Evolutionary conservation across 169 alveolate genomes (phyloP).

Genomic region (Eimeria necatrix): DNA sequence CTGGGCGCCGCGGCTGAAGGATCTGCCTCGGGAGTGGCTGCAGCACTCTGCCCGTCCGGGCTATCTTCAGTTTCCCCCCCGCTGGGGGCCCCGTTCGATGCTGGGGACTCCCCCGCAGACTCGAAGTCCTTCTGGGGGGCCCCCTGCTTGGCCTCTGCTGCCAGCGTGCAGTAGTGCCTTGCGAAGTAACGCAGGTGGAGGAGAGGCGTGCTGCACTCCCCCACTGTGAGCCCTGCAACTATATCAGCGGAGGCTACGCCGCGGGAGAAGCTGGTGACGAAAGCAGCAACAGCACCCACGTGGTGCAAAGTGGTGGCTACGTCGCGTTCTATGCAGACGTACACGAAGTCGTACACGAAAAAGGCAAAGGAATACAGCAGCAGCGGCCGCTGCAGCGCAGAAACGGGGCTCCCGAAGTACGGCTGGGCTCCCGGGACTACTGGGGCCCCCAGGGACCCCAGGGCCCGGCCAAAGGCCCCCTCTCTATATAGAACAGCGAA

Average conservation of each 20-base stretch:
- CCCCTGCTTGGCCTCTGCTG: slow-evolving; percentile 8
- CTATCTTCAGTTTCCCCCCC: not conserved
- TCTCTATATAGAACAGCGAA: not conserved
- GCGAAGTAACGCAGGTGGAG: slow-evolving; percentile 81
- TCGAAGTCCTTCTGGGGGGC: not conserved
- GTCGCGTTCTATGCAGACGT: slow-evolving; percentile 52
- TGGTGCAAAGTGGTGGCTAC: slow-evolving; percentile 68
- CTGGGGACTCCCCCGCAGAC: not conserved
- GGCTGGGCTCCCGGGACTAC: not conserved
- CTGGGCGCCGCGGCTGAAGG: not conserved
- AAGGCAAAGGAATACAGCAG: slow-evolving; percentile 74
- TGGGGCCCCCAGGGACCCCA: not conserved
- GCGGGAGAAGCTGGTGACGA: not conserved
- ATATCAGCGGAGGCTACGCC: slow-evolving; percentile 63
- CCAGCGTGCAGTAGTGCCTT: slow-evolving; percentile 46
- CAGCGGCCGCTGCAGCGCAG: slow-evolving; percentile 62
- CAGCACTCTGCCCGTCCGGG: not conserved
- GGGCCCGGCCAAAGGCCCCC: not conserved
- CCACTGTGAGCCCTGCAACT: slow-evolving; percentile 69
- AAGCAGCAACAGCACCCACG: slow-evolving; percentile 21
- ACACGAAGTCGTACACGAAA: slow-evolving; percentile 76
- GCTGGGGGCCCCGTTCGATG: not conserved
- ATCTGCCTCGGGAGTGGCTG: not conserved
- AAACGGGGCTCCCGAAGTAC: slow-evolving; percentile 46
- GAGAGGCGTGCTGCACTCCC: slow-evolving; percentile 81